Evolutionary conservation across 2,329 filamentous ascomycete genomes (phyloP).

Genomic region (Rhynchosporium agropyri): DNA sequence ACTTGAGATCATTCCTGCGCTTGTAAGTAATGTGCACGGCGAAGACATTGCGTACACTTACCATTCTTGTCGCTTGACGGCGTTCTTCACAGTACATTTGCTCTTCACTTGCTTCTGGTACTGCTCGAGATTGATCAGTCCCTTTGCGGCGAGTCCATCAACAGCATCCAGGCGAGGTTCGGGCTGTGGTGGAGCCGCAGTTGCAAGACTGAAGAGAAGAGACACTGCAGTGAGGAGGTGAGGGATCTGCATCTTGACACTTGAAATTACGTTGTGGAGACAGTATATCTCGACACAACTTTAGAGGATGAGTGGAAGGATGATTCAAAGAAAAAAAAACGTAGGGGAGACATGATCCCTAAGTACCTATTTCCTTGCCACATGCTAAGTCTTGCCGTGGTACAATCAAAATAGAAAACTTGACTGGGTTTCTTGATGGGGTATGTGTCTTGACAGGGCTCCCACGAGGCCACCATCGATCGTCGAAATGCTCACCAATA

Average conservation of each 20-base stretch:
- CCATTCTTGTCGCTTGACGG: conserved; percentile 48
- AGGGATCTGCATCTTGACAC: conserved; percentile 13
- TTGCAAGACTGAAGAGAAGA: not conserved
- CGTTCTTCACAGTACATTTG: conserved; percentile 45
- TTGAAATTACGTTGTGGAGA: not conserved
- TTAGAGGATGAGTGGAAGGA: not conserved
- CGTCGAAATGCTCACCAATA: not conserved
- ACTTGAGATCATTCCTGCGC: conserved; percentile 27
- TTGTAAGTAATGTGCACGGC: not conserved
- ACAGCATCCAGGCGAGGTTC: conserved; percentile 22
- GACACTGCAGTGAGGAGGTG: not conserved
- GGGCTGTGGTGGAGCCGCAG: not conserved
- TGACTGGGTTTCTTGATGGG: not conserved
- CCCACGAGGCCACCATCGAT: no score
- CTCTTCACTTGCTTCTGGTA: conserved; percentile 29
- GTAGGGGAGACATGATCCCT: not conserved
- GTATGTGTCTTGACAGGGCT: not conserved
- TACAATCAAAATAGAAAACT: conserved; percentile 6
- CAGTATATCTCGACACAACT: not conserved
- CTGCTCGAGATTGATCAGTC: conserved; percentile 41
- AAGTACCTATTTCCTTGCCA: not conserved
- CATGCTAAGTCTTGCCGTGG: not conserved
- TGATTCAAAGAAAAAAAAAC: not conserved
- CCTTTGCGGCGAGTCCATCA: conserved; percentile 42
- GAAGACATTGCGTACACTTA: conserved; percentile 23